Base-by-base conservation (phyloP, 805 yeast species). In the Metschnikowia shivogae region DNA sequence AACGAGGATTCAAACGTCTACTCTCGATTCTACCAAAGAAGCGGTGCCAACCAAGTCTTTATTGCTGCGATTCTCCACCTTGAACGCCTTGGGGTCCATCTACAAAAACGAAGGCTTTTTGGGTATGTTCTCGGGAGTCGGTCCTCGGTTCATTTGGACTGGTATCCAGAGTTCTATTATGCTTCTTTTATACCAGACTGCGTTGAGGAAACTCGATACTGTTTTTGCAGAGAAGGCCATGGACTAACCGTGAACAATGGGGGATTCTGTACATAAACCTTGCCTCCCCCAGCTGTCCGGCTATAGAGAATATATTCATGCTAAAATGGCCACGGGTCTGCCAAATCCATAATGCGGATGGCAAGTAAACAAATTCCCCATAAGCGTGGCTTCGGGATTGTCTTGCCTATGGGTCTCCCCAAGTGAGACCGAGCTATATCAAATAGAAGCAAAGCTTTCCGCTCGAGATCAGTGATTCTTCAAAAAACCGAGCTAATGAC, bases 111-210 rank as follows among this genome's bases (percentile, higher is more conserved):
- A 93, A 62, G 98, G 99, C 1, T 42, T 83, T 0, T 47, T 76
- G 1, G 96, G 96, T 0, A 71, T 89, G 33, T 92, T 93, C 64
- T 80, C 90, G 28, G 99, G 99, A 1, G 96, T 93, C 5, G 97
- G 97, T 0, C 99, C 99, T 1, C 75, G 99, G 51, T 82, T 89
- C 53, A 84, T 93, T 4, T 93, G 99, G 99, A 92, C 98, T 0
- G 86, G 95, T 51, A 72, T 90, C 14, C 99, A 93, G 64, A 87
- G 96, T 63, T 86, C 96, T 53, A 84, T 93, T 39, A 92, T 93
- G 98, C 73, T 93, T 44, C 70, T 92, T 52, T 70, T 90, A 33
- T 93, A 93, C 65, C 99, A 93, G 63, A 70, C 81, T 35, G 74
- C 92, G 3, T 68, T 92, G 57, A 80, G 80, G 54, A 65, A 72